Base-by-base conservation (phyloP, 257 asterid genomes). In the Ajuga chamaepitys region DNA sequence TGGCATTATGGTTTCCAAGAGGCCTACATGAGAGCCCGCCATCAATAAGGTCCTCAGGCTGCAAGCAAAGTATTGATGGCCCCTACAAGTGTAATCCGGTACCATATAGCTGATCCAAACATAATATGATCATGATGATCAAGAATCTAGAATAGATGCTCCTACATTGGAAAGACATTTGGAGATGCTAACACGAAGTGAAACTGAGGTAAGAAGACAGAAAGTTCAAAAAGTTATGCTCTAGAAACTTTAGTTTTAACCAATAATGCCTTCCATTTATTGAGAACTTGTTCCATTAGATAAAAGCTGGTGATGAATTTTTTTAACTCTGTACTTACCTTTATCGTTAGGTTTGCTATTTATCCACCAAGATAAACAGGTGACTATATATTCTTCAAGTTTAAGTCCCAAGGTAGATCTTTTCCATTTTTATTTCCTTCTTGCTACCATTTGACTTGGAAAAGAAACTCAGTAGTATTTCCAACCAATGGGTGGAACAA, bases 1-100 rank as follows among this genome's bases (percentile, higher is more conserved):
- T 85, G 60, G 95, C 86, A 10, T 72, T 79, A 78, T 90, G 97
- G 77, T 66, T 79, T 47, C 75, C 78, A 35, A 63, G 78, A 24
- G 67, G 67, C 9, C 58, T 55, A 34, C 56, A 32, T 52, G 78
- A 51, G 63, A 35, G 38, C 45, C 20, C 53, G 71, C 81, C 87
- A 58, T 60, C 26, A 16, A 18, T 3, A 67, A 73, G 58, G 32
- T 70, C 32, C 7, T 75, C 80, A 47, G 58, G 74, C 76, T 65
- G 47, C 70, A 74, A 24, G 14, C 80, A 59, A 22, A 54, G 66
- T 54, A 87, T 9, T 24, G 74, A 51, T 68, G 86, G 57, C 48
- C 90, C 97, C 96, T 89, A 75, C 75, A 79, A 62, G 63, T 38
- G 66, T 50, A 58, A 70, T 73, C 32, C 68, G 48, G 16, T 38